phyloP scores from a whole-genome alignment of 768 basidiomycete species.

The Amanita fuliginea region DNA sequence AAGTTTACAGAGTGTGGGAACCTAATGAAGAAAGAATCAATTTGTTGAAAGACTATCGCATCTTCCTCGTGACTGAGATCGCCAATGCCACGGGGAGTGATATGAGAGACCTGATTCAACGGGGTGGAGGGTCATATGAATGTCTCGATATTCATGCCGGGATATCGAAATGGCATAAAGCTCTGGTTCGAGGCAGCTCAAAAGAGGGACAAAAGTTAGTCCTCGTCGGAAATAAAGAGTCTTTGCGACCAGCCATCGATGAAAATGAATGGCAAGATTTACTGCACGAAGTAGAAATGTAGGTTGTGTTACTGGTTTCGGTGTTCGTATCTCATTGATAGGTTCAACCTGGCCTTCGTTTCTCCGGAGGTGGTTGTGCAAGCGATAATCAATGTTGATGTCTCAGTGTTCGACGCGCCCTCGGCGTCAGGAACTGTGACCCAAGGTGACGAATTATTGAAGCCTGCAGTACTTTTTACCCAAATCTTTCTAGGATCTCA shows the following conservation, averaged over 20 bases:
- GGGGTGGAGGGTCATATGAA: constrained; percentile 54
- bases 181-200: constrained; percentile 39
- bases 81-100: constrained; percentile 36
- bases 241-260: constrained; percentile 41
- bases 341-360: constrained; percentile 32
- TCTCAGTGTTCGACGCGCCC: constrained; percentile 17
- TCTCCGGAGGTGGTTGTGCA: constrained; percentile 38
- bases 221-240: constrained; percentile 38
- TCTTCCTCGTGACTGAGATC: constrained; percentile 51
- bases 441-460: constrained; percentile 2
- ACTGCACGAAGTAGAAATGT: constrained; percentile 30
- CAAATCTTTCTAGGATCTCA: constrained; percentile 16
- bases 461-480: background rate
- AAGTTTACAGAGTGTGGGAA: constrained; percentile 50
- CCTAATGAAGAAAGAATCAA: constrained; percentile 52
- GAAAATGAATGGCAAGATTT: constrained; percentile 43
- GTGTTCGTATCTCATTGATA: constrained; percentile 8
- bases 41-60: constrained; percentile 42
- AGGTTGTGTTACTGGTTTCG: background rate
- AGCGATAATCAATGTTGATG: constrained; percentile 30
- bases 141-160: constrained; percentile 44
- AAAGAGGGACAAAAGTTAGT: constrained; percentile 40
- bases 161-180: constrained; percentile 35
- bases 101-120: constrained; percentile 40
- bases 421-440: constrained; percentile 9